Base-by-base conservation (phyloP, 2,329 filamentous ascomycete species). In the Xylariaceae sp. region DNA sequence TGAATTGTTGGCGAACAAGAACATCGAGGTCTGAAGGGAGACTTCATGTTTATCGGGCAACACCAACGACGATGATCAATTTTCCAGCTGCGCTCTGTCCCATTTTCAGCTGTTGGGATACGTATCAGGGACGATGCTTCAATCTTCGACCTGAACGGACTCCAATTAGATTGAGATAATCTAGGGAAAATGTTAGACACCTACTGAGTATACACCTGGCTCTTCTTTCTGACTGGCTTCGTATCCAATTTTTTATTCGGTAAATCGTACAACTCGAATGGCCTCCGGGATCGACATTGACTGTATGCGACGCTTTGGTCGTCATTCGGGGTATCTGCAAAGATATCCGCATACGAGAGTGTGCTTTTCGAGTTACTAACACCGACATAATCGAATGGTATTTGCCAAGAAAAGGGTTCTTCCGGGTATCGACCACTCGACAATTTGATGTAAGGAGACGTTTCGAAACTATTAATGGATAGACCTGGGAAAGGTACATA, bases 11-110 rank as follows among this genome's bases (percentile, higher is more conserved):
- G 8, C n/a, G 7, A 13, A 51, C 50, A 58, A 42, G 54, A 11
- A 4, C 51, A 54, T 49, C 13, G 45, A 17, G 54, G 45, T 13
- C 56, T 51, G 35, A 11, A 54, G 10, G 51, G 13, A 4, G 57
- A 55, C 10, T 48, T 55, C 57, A 59, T 52, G 11, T 59, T 55
- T 11, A 3, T 17, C 6, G 52, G 57, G 34, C 52, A 51, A 42
- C 55, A 48, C 57, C 52, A 59, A 34, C 52, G 39, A 42, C 57
- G 55, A 13, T 48, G 9, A 10, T 55, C 51, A n/a, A 45, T 9
- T 4, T 44, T n/a, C 45, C 51, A 50, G 51, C 56, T 53, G 8
- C 56, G 51, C 11, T 54, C 5, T 4, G 4, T 4, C 44, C 17
- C 56, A 4, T 18, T 45, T 37, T 51, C 56, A 4, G 7, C 2